Conservation (phyloP, 257 asterid genomes). For the Rhazya stricta region DNA sequence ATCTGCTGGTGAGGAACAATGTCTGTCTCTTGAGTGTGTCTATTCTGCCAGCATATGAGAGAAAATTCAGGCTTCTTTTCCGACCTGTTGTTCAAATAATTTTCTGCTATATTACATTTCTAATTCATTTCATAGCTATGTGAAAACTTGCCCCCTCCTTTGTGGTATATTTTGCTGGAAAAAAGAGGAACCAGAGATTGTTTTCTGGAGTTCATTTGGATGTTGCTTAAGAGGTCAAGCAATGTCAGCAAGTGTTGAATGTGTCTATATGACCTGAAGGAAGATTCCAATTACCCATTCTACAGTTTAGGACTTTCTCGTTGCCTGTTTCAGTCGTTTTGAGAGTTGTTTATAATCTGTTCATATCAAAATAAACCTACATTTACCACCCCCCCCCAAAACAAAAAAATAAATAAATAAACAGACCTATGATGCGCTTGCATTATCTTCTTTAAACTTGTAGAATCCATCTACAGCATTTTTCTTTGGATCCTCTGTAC, state of each 20-base stretch:
- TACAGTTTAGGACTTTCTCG: background rate
- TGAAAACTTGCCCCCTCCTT: background rate
- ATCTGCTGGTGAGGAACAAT: background rate
- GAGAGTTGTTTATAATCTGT: background rate
- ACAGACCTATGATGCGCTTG: too few relatives aligned
- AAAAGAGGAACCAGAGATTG: background rate
- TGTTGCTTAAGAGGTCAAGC: background rate
- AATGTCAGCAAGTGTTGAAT: background rate
- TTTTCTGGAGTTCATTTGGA: background rate
- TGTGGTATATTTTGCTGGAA: background rate
- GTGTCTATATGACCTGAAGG: too few relatives aligned
- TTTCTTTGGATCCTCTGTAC: background rate
- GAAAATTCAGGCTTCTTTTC: too few relatives aligned
- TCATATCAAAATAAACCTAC: too few relatives aligned
- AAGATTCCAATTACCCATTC: background rate
- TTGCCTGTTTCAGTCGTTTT: too few relatives aligned
- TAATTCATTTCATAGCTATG: too few relatives aligned
- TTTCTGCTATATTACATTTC: background rate
- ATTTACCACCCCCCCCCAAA: too few relatives aligned
- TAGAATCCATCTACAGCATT: background rate
- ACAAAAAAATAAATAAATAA: too few relatives aligned
- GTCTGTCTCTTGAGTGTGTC: background rate
- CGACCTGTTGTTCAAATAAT: background rate
- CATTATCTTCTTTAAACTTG: background rate
- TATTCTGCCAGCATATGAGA: background rate